These are phyloP conservation scores for Umbellularia californica DNA, from an alignment of 164 flowering plant genomes.

Conservation along the genomic window DNA sequence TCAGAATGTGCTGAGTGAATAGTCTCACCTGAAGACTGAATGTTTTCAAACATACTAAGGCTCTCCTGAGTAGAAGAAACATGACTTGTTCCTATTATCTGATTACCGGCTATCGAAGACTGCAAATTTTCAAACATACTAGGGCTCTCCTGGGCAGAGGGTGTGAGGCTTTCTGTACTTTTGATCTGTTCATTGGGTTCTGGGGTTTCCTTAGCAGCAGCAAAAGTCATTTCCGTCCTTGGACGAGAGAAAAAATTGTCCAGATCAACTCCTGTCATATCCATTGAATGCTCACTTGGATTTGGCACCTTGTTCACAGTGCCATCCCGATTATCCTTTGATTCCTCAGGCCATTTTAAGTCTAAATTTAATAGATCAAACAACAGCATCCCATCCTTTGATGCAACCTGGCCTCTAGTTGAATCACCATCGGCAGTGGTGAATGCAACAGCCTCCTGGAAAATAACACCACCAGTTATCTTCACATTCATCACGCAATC, in stretches of 20 bases:
- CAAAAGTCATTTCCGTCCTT: slow-evolving; percentile 15
- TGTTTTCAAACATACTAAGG: slow-evolving; percentile 34
- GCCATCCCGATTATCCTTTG: slow-evolving; percentile 18
- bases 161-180: slow-evolving; percentile 10
- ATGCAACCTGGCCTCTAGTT: slow-evolving; percentile 26
- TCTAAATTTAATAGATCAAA: slow-evolving; percentile 52
- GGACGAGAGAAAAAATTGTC: slow-evolving; percentile 40
- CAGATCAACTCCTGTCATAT: slow-evolving; percentile 46
- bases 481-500: not conserved
- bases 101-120: not conserved
- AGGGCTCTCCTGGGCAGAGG: slow-evolving; percentile 26
- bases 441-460: slow-evolving; percentile 54
- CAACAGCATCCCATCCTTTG: slow-evolving; percentile 30
- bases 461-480: slow-evolving; percentile 6
- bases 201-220: slow-evolving; percentile 19
- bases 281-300: slow-evolving; percentile 24
- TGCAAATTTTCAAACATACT: slow-evolving; percentile 32
- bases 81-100: slow-evolving; percentile 10
- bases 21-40: slow-evolving; percentile 28
- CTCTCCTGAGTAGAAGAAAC: slow-evolving; percentile 25
- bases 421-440: slow-evolving; percentile 21
- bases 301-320: slow-evolving; percentile 10
- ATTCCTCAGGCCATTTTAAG: slow-evolving; percentile 42
- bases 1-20: slow-evolving; percentile 12
- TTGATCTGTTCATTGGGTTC: slow-evolving; percentile 4